Percentiles rank a stretch among this genome's conserved stretches.
Evolutionary conservation across 371 early-diverging fungal genomes (phyloP).

Genomic region (Apophysomyces ossiformis): DNA sequence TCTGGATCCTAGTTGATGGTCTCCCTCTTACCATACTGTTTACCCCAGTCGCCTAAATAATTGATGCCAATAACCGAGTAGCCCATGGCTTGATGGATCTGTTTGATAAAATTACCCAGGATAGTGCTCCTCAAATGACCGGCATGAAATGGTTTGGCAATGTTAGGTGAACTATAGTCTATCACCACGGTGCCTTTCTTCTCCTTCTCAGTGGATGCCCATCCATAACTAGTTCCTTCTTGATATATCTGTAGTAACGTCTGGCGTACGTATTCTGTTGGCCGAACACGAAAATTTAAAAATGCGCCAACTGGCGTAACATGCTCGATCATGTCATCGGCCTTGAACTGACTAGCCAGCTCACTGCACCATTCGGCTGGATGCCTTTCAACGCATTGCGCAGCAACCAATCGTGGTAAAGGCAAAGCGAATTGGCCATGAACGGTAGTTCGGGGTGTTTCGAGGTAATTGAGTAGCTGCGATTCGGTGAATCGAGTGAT

Average conservation of each 20-base stretch:
- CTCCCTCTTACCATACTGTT: slow-evolving; percentile 87
- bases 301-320: slow-evolving; percentile 65
- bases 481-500: slow-evolving; percentile 16
- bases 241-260: slow-evolving; percentile 56
- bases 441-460: slow-evolving; percentile 22
- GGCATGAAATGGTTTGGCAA: slow-evolving; percentile 99
- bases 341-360: slow-evolving; percentile 37
- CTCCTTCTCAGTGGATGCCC: slow-evolving; percentile 17
- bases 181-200: slow-evolving; percentile 70
- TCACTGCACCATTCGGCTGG: slow-evolving; percentile 44
- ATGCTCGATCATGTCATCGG: slow-evolving; percentile 32
- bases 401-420: slow-evolving; percentile 27
- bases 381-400: background rate
- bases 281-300: slow-evolving; percentile 72
- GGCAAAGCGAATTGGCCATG: slow-evolving; percentile 35
- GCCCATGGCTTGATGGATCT: slow-evolving; percentile 87
- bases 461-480: slow-evolving; percentile 18
- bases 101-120: slow-evolving; percentile 94
- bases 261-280: slow-evolving; percentile 52
- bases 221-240: slow-evolving; percentile 34
- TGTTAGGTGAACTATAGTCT: slow-evolving; percentile 99
- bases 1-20: no score
- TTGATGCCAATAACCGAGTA: slow-evolving; percentile 92
- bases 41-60: slow-evolving; percentile 99
- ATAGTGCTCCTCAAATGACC: slow-evolving; percentile 99